Evolutionary conservation across 2,329 filamentous ascomycete species (phyloP), one percentile per base, ranked within the genome.

Genomic region (Colletotrichum somersetense): DNA sequence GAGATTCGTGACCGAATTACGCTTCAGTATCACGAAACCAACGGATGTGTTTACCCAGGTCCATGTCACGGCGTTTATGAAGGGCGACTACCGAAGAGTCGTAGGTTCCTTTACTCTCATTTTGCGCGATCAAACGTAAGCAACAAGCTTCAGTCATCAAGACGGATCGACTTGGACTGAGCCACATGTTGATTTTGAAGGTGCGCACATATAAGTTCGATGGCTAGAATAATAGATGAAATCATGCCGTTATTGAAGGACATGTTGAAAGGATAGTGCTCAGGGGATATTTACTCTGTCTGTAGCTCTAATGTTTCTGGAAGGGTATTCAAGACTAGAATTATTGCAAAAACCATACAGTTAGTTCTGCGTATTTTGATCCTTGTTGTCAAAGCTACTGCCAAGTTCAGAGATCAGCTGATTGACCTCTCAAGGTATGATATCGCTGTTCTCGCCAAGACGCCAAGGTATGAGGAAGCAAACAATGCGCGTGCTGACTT

Each of bases 31-130:
- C 61, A 79, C 78, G 3, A 75, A 79, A 8, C 81, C 85, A 1
- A 78, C 83, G 38, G 80, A 88, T 5, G 77, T 89, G 1, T 76
- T 88, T 2, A 71, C 86, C 14, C 77, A 77, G 20, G 78, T 86
- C 38, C 79, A 83, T 50, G 81, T 83, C 4, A 80, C 77, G 2
- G 74, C 75, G 1, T 77, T 84, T 4, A 76, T 77, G n/a, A 80
- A 80, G 0, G 79, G 79, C 0, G 82, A 86, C 18, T 79, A 81
- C 0, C 75, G 78, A 55, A 30, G 56, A 44, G 67, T 68, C 23
- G 7, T 57, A 16, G 75, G 79, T 8, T 74, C 78, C 16, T 79
- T 78, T 2, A 48, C 78, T 20, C 68, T 58, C 14, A 12, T 40
- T 2, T 10, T 30, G 6, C 50, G 33, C 44, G 80, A 44, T 75